A percentile compares a stretch with the other conserved stretches of the same genome.
phyloP scores from a whole-genome alignment of 2,329 filamentous ascomycete genomes.

The Colletotrichum cereale region DNA sequence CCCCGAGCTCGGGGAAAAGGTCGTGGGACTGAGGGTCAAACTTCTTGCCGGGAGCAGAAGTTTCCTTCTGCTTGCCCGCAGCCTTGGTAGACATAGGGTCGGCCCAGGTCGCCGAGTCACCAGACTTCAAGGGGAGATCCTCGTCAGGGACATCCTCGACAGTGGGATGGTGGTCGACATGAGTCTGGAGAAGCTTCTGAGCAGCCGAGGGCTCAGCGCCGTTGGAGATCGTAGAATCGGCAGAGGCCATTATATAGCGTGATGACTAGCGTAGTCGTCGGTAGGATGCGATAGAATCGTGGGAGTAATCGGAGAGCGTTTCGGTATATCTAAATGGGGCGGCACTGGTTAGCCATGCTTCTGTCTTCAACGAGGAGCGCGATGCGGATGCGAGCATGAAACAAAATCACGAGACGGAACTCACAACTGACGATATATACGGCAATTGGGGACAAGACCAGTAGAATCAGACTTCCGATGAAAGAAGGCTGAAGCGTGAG shows the following conservation, averaged over 20 bases:
- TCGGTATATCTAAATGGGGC: conserved; percentile 38
- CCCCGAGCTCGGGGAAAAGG: conserved; percentile 91
- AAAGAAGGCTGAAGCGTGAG: conserved; percentile 40
- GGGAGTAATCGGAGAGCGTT: conserved; percentile 4
- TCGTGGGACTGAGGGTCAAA: conserved; percentile 91
- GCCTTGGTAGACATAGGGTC: conserved; percentile 71
- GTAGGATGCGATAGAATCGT: conserved; percentile 23
- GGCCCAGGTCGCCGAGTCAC: conserved; percentile 61
- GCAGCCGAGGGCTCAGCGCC: conserved; percentile 64
- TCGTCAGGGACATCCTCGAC: conserved; percentile 88
- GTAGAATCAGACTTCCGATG: conserved; percentile 39
- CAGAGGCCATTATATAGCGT: conserved; percentile 57
- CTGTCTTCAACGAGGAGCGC: neutral
- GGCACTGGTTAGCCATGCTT: conserved; percentile 4
- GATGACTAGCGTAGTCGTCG: conserved; percentile 8
- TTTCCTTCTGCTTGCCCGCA: conserved; percentile 76
- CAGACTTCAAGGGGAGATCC: conserved; percentile 71
- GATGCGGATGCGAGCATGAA: neutral
- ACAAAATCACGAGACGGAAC: neutral
- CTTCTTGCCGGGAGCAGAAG: conserved; percentile 55
- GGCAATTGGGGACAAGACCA: conserved; percentile 38
- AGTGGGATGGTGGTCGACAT: conserved; percentile 72
- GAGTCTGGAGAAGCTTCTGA: conserved; percentile 75
- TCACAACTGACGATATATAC: conserved; percentile 33
- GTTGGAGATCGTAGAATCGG: conserved; percentile 51